These are phyloP conservation scores for Pseudocercospora ulei DNA, from an alignment of 2,329 filamentous ascomycete species.

Conservation along the genomic window DNA sequence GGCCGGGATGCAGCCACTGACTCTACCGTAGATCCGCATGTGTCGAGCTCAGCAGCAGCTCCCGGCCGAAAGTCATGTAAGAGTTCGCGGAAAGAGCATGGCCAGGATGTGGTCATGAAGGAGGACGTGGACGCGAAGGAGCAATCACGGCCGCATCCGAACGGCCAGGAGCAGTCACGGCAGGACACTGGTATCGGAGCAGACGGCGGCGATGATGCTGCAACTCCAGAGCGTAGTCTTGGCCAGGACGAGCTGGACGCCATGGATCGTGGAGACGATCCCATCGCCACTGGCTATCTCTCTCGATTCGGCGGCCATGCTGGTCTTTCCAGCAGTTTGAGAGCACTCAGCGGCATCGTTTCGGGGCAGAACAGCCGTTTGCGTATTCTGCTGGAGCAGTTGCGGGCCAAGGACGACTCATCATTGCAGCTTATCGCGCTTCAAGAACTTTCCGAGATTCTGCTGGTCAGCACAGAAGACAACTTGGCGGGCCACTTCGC, in stretches of 20 bases:
- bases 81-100: slow-evolving; percentile 27
- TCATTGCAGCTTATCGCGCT: slow-evolving; percentile 84
- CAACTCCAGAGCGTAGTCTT: slow-evolving; percentile 32
- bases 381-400: slow-evolving; percentile 49
- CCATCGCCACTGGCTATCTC: slow-evolving; percentile 55
- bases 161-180: slow-evolving; percentile 46
- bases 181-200: slow-evolving; percentile 35
- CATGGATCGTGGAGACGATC: slow-evolving; percentile 44
- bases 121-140: slow-evolving; percentile 30
- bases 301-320: slow-evolving; percentile 55
- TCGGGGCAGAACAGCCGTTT: slow-evolving; percentile 70
- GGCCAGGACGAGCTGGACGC: slow-evolving; percentile 45
- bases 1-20: slow-evolving; percentile 15
- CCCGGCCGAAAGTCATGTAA: slow-evolving; percentile 31
- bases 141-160: slow-evolving; percentile 32
- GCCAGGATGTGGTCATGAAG: slow-evolving; percentile 32
- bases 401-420: slow-evolving; percentile 74
- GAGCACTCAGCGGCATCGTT: slow-evolving; percentile 86
- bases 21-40: slow-evolving; percentile 32
- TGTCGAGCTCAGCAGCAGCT: slow-evolving; percentile 30
- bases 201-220: slow-evolving; percentile 51
- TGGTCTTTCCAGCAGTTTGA: slow-evolving; percentile 66
- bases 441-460: slow-evolving; percentile 83
- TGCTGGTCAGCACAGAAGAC: slow-evolving; percentile 92
- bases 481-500: slow-evolving; percentile 91